Percentiles rank a stretch among this genome's conserved stretches.
These are phyloP conservation scores for Fusarium cicatricum DNA, from an alignment of 2,329 filamentous ascomycete species.

Conservation along the genomic window DNA sequence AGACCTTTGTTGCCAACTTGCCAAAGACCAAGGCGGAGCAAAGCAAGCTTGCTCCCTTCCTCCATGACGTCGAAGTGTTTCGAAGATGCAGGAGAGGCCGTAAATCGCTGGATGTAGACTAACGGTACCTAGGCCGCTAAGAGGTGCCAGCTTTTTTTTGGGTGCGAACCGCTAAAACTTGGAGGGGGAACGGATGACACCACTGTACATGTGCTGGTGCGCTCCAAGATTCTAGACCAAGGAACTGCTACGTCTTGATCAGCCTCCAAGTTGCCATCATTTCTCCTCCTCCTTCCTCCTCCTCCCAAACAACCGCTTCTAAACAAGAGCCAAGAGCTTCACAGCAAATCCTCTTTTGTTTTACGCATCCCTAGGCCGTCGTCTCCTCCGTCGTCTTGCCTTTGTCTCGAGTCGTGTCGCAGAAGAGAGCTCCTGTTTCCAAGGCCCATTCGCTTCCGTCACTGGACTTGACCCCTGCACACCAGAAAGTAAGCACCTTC, in stretches of 20 bases:
- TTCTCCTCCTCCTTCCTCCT: not conserved
- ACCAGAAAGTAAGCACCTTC: conserved; percentile 21
- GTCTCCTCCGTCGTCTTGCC: conserved; percentile 27
- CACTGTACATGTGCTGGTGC: conserved; percentile 24
- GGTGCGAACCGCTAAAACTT: conserved; percentile 18
- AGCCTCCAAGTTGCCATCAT: not conserved
- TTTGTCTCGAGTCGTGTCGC: conserved; percentile 39
- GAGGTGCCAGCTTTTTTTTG: conserved; percentile 8
- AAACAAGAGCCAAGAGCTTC: conserved; percentile 26
- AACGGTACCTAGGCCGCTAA: conserved; percentile 5
- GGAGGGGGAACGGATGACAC: conserved; percentile 34
- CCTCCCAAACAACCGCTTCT: not conserved
- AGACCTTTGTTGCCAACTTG: not conserved
- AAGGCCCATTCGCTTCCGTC: conserved; percentile 19
- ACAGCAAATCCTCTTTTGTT: not conserved
- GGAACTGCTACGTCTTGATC: conserved; percentile 11
- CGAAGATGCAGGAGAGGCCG: conserved; percentile 25
- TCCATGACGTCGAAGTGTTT: conserved; percentile 41
- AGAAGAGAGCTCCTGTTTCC: conserved; percentile 26
- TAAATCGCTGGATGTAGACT: conserved; percentile 12
- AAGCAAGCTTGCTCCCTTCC: conserved; percentile 34
- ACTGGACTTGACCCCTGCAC: conserved; percentile 24
- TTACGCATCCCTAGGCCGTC: not conserved
- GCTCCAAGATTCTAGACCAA: conserved; percentile 29
- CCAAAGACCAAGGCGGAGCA: conserved; percentile 15